These are phyloP conservation scores for Penicillium sp. DNA, from an alignment of 2,329 filamentous ascomycete genomes.

Conservation along the genomic window DNA sequence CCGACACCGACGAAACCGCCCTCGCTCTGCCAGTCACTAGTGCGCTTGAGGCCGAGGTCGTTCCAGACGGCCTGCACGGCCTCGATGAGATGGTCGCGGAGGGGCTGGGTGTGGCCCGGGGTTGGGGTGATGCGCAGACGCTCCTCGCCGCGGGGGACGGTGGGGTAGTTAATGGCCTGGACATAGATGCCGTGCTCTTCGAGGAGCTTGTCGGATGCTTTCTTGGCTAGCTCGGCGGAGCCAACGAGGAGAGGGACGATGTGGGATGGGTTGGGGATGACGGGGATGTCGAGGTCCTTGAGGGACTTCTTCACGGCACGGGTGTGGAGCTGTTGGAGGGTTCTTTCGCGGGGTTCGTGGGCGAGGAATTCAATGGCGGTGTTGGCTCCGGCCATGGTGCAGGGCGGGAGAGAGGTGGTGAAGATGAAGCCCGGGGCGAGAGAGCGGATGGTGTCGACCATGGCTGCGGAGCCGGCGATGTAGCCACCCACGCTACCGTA, in stretches of 20 bases:
- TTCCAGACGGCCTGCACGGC: conserved; percentile 88
- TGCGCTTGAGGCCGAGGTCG: conserved; percentile 86
- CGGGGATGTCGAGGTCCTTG: conserved; percentile 79
- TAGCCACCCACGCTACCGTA: conserved; percentile 98
- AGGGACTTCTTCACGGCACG: conserved; percentile 89
- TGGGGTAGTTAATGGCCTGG: conserved; percentile 98
- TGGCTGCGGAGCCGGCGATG: conserved; percentile 82
- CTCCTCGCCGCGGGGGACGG: conserved; percentile 96
- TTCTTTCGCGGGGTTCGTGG: conserved; percentile 78
- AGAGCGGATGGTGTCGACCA: conserved; percentile 92
- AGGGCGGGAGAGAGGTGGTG: conserved; percentile 92
- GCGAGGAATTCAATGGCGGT: conserved; percentile 94
- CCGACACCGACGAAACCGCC: conserved; percentile 96
- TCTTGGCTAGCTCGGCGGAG: conserved; percentile 88
- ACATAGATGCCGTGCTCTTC: conserved; percentile 93
- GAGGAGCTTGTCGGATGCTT: conserved; percentile 87
- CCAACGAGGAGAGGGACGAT: conserved; percentile 94
- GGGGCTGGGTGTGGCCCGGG: conserved; percentile 82
- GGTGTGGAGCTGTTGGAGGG: conserved; percentile 93
- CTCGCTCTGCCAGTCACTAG: conserved; percentile 84
- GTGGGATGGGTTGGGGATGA: conserved; percentile 96
- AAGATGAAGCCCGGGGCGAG: conserved; percentile 98
- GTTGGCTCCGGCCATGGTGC: conserved; percentile 93
- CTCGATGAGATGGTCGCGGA: conserved; percentile 80
- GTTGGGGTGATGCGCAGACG: conserved; percentile 94